Percentiles rank a stretch among this genome's conserved stretches.
phyloP scores from a whole-genome alignment of 2,329 filamentous ascomycete species.

The Penicillium sp. region DNA sequence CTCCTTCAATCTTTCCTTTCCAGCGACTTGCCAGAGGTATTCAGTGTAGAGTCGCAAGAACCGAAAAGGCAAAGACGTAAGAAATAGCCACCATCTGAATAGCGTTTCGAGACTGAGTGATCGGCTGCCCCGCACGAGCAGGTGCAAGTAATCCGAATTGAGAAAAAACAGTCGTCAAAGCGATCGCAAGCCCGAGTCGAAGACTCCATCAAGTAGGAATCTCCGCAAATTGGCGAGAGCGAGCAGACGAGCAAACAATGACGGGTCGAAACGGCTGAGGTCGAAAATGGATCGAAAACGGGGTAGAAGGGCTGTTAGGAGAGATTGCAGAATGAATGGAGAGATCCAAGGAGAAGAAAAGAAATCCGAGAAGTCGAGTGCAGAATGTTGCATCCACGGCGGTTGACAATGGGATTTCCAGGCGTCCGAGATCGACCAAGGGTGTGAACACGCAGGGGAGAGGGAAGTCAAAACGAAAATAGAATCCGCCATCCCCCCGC shows the following conservation, averaged over 20 bases:
- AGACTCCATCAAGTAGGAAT: slow-evolving; percentile 2
- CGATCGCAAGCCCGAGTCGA: slow-evolving; percentile 11
- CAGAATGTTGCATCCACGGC: slow-evolving; percentile 27
- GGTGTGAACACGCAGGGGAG: slow-evolving; percentile 24
- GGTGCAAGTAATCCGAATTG: slow-evolving; percentile 14
- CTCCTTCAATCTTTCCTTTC: slow-evolving; percentile 30
- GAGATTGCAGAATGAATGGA: slow-evolving; percentile 35
- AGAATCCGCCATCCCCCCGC: slow-evolving; percentile 10
- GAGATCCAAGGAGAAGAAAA: slow-evolving; percentile 32
- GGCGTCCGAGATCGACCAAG: slow-evolving; percentile 28
- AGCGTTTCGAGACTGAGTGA: slow-evolving; percentile 30
- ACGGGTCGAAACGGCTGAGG: slow-evolving; percentile 31
- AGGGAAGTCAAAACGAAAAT: slow-evolving; percentile 20
- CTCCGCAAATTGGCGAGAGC: slow-evolving; percentile 7
- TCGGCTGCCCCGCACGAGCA: slow-evolving; percentile 19
- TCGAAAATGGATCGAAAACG: slow-evolving; percentile 35
- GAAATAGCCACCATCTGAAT: slow-evolving; percentile 33
- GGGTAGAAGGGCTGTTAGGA: slow-evolving; percentile 33
- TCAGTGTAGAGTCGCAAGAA: slow-evolving; percentile 16
- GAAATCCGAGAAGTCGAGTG: slow-evolving; percentile 29
- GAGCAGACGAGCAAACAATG: slow-evolving; percentile 23
- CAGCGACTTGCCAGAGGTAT: slow-evolving; percentile 17
- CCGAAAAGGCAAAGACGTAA: slow-evolving; percentile 28
- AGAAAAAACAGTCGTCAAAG: slow-evolving; percentile 12
- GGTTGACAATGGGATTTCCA: slow-evolving; percentile 26